phyloP scores from a whole-genome alignment of 164 flowering plant species.

The Sedum album region DNA sequence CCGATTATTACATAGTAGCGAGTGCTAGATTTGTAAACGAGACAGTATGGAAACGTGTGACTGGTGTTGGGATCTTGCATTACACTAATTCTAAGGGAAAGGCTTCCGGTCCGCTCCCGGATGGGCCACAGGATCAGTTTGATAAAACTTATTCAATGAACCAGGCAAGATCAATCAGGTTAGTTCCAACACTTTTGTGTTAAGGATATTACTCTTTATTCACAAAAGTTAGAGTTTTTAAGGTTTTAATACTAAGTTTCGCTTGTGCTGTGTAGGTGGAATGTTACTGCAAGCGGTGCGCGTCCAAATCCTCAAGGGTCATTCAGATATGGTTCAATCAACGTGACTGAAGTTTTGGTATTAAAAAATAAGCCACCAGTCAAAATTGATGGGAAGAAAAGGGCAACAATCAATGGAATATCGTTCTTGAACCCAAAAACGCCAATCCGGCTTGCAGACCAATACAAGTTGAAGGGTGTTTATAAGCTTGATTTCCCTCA shows the following conservation, averaged over 20 bases:
- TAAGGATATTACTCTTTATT: not conserved
- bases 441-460: constrained; percentile 81
- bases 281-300: constrained; percentile 89
- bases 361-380: constrained; percentile 59
- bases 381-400: constrained; percentile 48
- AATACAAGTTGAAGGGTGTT: constrained; percentile 47
- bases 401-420: constrained; percentile 64
- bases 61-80: constrained; percentile 82
- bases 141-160: constrained; percentile 97
- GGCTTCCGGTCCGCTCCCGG: constrained; percentile 81
- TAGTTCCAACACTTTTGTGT: constrained; percentile 4
- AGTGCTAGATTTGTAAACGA: constrained; percentile 93
- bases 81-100: constrained; percentile 82
- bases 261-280: constrained; percentile 47
- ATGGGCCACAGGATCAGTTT: constrained; percentile 64
- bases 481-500: constrained; percentile 86
- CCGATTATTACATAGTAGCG: constrained; percentile 93
- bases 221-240: no score
- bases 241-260: not conserved
- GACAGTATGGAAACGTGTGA: constrained; percentile 68
- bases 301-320: constrained; percentile 99
- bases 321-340: constrained; percentile 84
- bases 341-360: constrained; percentile 80
- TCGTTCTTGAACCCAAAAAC: constrained; percentile 73
- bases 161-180: constrained; percentile 98